These are phyloP conservation scores for Ophiostoma piceae DNA, from an alignment of 2,329 filamentous ascomycete genomes.

Conservation along the genomic window DNA sequence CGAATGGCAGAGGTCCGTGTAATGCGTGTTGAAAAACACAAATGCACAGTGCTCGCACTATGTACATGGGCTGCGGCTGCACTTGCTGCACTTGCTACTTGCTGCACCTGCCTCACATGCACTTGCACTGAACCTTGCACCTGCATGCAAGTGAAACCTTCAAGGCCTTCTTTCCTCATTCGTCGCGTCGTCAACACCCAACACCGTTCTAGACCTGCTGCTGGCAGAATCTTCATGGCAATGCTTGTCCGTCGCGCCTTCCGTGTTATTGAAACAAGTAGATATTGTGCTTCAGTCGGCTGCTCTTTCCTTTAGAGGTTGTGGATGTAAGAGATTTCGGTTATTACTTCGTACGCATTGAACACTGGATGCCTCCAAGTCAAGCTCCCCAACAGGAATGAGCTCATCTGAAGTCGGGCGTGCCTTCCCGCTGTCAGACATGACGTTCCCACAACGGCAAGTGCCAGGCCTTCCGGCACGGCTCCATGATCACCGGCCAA, in stretches of 20 bases:
- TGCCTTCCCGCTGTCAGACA: neutral
- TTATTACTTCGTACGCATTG: neutral
- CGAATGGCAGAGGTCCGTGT: neutral
- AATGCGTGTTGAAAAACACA: neutral
- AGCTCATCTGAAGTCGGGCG: neutral
- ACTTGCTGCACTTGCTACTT: too few relatives aligned
- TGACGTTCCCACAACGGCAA: constrained; percentile 3
- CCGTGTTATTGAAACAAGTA: neutral
- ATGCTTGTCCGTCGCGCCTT: neutral
- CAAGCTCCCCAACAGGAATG: neutral
- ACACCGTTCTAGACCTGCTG: constrained; percentile 18
- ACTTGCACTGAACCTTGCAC: neutral
- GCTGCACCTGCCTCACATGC: neutral
- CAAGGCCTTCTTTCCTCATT: constrained; percentile 19
- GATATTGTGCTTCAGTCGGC: neutral
- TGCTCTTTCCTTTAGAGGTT: neutral
- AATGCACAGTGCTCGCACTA: neutral
- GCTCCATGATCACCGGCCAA: constrained; percentile 6
- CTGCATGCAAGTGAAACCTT: constrained; percentile 13
- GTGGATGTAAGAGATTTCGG: too few relatives aligned
- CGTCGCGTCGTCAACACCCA: constrained; percentile 4
- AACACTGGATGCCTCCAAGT: neutral
- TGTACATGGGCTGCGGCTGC: neutral
- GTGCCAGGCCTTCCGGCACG: constrained; percentile 14
- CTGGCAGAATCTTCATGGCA: neutral